Evolutionary conservation across 2,329 filamentous ascomycete genomes (phyloP).

Genomic region (Fusarium succisae): DNA sequence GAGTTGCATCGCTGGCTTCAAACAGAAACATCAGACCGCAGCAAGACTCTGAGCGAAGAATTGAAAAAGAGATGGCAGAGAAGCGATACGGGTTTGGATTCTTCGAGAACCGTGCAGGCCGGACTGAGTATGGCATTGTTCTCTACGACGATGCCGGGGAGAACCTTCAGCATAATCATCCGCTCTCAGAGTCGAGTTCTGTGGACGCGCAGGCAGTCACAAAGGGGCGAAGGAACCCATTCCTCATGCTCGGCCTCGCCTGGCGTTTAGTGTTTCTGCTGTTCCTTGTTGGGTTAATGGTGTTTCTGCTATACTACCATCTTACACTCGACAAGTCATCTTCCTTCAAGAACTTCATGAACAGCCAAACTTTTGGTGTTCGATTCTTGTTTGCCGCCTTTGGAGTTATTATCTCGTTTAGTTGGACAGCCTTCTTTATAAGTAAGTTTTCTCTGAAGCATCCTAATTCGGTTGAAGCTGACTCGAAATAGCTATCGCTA

Average conservation of each 20-base stretch:
- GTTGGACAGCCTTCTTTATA: constrained; percentile 54
- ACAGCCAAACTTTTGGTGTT: constrained; percentile 54
- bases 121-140: constrained; percentile 41
- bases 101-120: constrained; percentile 32
- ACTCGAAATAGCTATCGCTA: constrained; percentile 52
- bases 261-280: constrained; percentile 50
- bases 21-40: constrained; percentile 37
- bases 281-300: constrained; percentile 48
- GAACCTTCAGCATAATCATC: constrained; percentile 9
- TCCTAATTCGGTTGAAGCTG: too few relatives aligned
- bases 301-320: constrained; percentile 53
- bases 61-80: constrained; percentile 39
- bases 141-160: constrained; percentile 34
- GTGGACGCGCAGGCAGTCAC: constrained; percentile 9
- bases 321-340: constrained; percentile 43
- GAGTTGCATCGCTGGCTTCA: constrained; percentile 38
- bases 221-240: constrained; percentile 41
- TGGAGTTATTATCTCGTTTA: constrained; percentile 54
- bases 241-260: constrained; percentile 48
- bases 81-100: constrained; percentile 41
- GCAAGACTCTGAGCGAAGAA: constrained; percentile 32
- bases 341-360: constrained; percentile 52
- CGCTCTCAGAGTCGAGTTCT: constrained; percentile 32
- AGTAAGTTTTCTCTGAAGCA: constrained; percentile 11
- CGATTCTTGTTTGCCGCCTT: constrained; percentile 55